Conservation (phyloP, 2,329 filamentous ascomycete genomes). For the Pseudocercospora fuligena region DNA sequence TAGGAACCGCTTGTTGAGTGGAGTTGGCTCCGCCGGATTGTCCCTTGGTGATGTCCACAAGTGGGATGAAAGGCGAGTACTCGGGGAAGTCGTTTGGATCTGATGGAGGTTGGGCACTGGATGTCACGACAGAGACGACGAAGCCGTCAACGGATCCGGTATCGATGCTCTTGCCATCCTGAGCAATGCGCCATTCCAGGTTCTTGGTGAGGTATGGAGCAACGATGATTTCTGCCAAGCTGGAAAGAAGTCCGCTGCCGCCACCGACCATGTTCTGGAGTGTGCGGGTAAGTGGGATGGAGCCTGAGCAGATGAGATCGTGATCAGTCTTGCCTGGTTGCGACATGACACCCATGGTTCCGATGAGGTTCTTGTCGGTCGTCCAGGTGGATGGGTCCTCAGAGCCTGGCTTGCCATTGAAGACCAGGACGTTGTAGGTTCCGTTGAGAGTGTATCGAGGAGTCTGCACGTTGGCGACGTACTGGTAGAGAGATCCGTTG, state of each 20-base stretch:
- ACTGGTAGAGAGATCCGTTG: conserved; percentile 62
- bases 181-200: conserved; percentile 43
- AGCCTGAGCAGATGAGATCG: conserved; percentile 43
- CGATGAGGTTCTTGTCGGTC: conserved; percentile 60
- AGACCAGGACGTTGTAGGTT: conserved; percentile 70
- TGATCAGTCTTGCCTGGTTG: conserved; percentile 29
- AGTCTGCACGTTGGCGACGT: conserved; percentile 69
- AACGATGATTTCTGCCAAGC: conserved; percentile 35
- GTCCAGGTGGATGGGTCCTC: conserved; percentile 56
- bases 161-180: conserved; percentile 39
- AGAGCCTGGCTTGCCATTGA: conserved; percentile 60
- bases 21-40: conserved; percentile 28
- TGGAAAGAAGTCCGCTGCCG: conserved; percentile 37
- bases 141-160: conserved; percentile 43
- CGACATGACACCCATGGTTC: conserved; percentile 57
- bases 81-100: conserved; percentile 41
- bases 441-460: conserved; percentile 64
- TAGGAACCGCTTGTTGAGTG: conserved; percentile 11
- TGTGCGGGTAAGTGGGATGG: conserved; percentile 52
- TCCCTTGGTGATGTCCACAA: conserved; percentile 29
- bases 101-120: conserved; percentile 42
- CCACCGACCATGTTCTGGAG: conserved; percentile 42
- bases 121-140: conserved; percentile 46
- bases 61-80: conserved; percentile 37
- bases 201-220: conserved; percentile 40